Base-by-base conservation (phyloP, 139 green algal species). In the Spirogloea muscicola region DNA sequence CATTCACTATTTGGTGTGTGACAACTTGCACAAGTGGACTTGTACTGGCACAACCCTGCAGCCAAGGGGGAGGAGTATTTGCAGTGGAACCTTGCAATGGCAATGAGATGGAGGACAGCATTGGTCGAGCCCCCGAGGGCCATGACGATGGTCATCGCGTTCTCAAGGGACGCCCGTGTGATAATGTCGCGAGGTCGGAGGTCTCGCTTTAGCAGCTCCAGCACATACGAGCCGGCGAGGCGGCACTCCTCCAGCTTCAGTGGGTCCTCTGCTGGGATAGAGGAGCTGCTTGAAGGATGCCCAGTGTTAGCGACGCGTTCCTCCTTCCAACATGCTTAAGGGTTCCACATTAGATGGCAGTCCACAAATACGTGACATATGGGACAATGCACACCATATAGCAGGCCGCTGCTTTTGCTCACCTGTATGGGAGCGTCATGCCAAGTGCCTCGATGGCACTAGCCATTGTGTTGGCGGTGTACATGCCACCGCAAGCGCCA, bases 381-480 rank as follows among this genome's bases (percentile, higher is more conserved):
- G 18, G 21, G 46, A 21, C 46, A 21, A 55, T 55, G 21, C 21
- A 55, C 21, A 21, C n/a, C n/a, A n/a, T n/a, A n/a, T n/a, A n/a
- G n/a, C n/a, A n/a, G n/a, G n/a, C n/a, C n/a, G n/a, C n/a, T 31
- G 46, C 21, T 55, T 55, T 55, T 21, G 21, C 46, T 55, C 10
- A 72, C 68, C 73, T 90, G 85, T 97, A 97, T 1, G 94, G 94
- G 82, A 99, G 85, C 0, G 82, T 87, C 91, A 99, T 98, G 79
- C 94, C 94, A 64, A 99, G 69, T 0, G 94, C 90, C 87, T 98
- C 94, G 44, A 97, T 96, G 49, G 88, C 88, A n/a, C 66, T 89
- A 16, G 94, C 89, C 94, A 98, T 99, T 38, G 94, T 99, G 88
- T 99, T 99, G 77, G 94, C 94, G 31, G 94, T 99, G 89, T 98